phyloP scores from a whole-genome alignment of 495 filamentous ascomycete genomes.

The Sporormia fimetaria region DNA sequence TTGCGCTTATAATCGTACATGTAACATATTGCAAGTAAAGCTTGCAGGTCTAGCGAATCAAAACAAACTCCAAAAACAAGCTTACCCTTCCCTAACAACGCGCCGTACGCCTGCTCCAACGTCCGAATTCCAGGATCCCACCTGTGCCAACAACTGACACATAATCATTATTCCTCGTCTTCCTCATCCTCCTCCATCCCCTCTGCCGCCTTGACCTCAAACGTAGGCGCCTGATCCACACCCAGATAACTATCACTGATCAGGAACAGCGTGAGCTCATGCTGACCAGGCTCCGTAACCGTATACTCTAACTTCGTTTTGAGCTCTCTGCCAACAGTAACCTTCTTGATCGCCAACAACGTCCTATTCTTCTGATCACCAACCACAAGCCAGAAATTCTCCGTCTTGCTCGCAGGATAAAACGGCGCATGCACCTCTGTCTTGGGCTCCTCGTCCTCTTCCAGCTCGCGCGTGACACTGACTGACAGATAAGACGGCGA shows the following conservation, averaged over 20 bases:
- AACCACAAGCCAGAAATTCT: constrained; percentile 96
- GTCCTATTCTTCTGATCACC: constrained; percentile 77
- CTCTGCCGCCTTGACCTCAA: constrained; percentile 74
- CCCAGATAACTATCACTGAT: constrained; percentile 98
- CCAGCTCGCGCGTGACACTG: constrained; percentile 73
- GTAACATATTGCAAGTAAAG: too few relatives aligned
- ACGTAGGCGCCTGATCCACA: constrained; percentile 88
- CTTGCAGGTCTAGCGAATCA: too few relatives aligned
- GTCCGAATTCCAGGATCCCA: too few relatives aligned
- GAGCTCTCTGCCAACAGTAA: constrained; percentile 70
- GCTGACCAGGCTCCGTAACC: constrained; percentile 70
- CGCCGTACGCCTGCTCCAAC: too few relatives aligned
- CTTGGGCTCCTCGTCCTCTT: constrained; percentile 60
- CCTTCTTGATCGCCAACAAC: constrained; percentile 83
- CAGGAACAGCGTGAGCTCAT: constrained; percentile 81
- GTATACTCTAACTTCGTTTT: constrained; percentile 78
- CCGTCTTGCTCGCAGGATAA: constrained; percentile 85
- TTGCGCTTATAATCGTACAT: too few relatives aligned
- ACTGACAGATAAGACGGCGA: constrained; percentile 75
- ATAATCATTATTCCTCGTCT: constrained; percentile 26
- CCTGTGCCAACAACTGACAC: too few relatives aligned
- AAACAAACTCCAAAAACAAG: too few relatives aligned
- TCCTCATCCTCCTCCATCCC: constrained; percentile 92
- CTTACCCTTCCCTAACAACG: too few relatives aligned
- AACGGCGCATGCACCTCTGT: constrained; percentile 89